Evolutionary conservation across 352 stramenopile species (phyloP).

Genomic region (Phytopythium cucurbitacearum): DNA sequence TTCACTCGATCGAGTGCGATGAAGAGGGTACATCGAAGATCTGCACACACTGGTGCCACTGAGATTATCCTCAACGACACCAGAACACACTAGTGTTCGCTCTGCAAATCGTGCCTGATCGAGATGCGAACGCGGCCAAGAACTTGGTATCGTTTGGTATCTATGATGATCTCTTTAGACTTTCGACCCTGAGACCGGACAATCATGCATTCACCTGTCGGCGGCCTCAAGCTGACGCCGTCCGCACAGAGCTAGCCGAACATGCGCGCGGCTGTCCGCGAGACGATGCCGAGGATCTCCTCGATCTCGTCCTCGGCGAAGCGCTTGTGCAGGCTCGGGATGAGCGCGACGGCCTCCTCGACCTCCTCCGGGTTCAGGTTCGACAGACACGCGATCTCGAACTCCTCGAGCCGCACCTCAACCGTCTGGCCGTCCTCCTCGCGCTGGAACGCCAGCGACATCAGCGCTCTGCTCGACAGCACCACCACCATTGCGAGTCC

Average conservation of each 20-base stretch:
- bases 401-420: conserved; percentile 84
- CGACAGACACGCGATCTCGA: conserved; percentile 87
- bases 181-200: no score
- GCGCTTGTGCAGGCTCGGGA: conserved; percentile 85
- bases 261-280: conserved; percentile 83
- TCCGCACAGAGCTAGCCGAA: conserved; percentile 37
- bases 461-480: conserved; percentile 50
- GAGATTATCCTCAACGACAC: no score
- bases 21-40: no score
- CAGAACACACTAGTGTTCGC: no score
- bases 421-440: conserved; percentile 66
- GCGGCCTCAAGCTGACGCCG: no score
- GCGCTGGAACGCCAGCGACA: conserved; percentile 81
- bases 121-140: no score
- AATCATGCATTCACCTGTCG: no score
- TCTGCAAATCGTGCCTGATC: no score
- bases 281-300: conserved; percentile 87
- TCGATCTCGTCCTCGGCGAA: conserved; percentile 89
- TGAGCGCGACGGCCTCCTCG: conserved; percentile 84
- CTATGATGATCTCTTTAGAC: no score
- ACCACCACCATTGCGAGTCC: not conserved
- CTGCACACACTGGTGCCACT: no score
- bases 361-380: conserved; percentile 89
- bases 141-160: no score
- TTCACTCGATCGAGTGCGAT: no score